phyloP scores from a whole-genome alignment of 805 yeast species.

The Schwanniomyces pseudopolymorphus region DNA sequence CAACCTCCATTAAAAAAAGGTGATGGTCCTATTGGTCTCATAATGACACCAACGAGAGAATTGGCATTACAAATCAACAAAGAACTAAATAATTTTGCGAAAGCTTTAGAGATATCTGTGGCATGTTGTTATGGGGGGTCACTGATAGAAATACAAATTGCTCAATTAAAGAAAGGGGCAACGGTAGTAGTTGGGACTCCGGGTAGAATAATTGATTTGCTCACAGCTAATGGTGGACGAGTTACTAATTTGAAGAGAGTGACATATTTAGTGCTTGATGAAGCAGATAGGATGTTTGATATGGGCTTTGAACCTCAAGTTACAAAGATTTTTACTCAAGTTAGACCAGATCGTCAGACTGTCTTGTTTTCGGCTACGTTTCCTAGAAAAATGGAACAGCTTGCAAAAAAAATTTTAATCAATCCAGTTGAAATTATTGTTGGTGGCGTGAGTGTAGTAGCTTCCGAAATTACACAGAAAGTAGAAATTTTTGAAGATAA shows the following conservation, averaged over 20 bases:
- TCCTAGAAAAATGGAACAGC: slow-evolving; percentile 71
- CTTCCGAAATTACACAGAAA: slow-evolving; percentile 72
- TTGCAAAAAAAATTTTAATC: slow-evolving; percentile 64
- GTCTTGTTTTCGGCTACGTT: slow-evolving; percentile 94
- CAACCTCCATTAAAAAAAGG: slow-evolving; percentile 50
- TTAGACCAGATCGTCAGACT: slow-evolving; percentile 85
- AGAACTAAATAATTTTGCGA: slow-evolving; percentile 61
- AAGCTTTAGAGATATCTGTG: slow-evolving; percentile 48
- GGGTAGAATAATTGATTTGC: slow-evolving; percentile 85
- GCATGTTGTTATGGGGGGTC: slow-evolving; percentile 93
- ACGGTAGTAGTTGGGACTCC: slow-evolving; percentile 92
- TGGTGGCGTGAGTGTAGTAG: slow-evolving; percentile 79
- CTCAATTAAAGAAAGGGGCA: slow-evolving; percentile 72
- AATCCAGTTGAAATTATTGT: slow-evolving; percentile 76
- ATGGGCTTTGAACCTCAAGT: slow-evolving; percentile 98
- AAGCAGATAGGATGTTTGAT: slow-evolving; percentile 96
- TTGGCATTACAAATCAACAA: slow-evolving; percentile 79
- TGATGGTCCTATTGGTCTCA: slow-evolving; percentile 77
- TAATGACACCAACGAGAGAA: slow-evolving; percentile 91
- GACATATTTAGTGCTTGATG: slow-evolving; percentile 87
- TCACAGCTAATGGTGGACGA: slow-evolving; percentile 80
- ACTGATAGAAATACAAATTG: slow-evolving; percentile 76
- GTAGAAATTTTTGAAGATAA: slow-evolving; percentile 59
- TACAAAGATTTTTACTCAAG: slow-evolving; percentile 68
- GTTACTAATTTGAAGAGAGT: slow-evolving; percentile 65